These are phyloP conservation scores for Angophora floribunda DNA, from an alignment of 345 rosid species.

Conservation along the genomic window DNA sequence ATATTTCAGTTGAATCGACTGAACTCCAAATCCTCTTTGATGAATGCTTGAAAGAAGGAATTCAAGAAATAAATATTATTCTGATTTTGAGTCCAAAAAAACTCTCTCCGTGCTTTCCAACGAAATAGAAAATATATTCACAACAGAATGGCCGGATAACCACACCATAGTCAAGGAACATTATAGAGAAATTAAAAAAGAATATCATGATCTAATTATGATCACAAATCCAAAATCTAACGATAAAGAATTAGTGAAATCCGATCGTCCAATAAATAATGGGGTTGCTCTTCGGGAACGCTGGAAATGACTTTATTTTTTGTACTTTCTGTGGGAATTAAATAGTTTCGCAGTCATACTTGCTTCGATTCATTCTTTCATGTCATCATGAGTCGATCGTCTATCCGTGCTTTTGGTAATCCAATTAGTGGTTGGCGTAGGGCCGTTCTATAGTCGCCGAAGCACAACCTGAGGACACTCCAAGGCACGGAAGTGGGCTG, in stretches of 20 bases:
- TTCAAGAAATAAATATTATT: too few species aligned
- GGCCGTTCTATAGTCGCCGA: background rate
- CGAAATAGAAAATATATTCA: background rate
- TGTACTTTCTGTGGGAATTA: background rate
- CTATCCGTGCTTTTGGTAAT: background rate
- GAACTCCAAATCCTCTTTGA: background rate
- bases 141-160: background rate
- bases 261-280: background rate
- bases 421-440: background rate
- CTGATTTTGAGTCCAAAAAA: too few species aligned
- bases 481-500: background rate
- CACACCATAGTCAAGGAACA: background rate
- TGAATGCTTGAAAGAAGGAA: too few species aligned
- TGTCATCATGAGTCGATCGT: background rate
- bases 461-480: background rate
- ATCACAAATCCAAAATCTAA: background rate
- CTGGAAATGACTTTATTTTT: too few species aligned
- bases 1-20: background rate
- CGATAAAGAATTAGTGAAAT: background rate
- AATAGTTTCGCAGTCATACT: background rate
- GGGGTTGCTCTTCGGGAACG: too few species aligned
- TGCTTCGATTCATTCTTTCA: background rate
- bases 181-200: background rate
- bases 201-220: background rate
- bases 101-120: background rate